Base-by-base conservation (phyloP, 164 flowering plant species). In the Tetracentron sinense region DNA sequence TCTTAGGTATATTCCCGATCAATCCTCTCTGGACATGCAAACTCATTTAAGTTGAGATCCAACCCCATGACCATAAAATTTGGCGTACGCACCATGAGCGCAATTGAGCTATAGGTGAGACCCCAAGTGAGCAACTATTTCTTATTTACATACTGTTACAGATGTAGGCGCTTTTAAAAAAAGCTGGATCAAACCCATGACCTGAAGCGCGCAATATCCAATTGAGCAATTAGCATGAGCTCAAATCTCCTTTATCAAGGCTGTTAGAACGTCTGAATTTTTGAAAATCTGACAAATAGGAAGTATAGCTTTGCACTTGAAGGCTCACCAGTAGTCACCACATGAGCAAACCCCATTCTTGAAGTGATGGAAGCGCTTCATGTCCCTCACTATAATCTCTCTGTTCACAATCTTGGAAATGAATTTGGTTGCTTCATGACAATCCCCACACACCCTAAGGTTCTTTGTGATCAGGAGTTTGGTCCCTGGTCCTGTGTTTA, bases 341-440 rank as follows among this genome's bases (percentile, higher is more conserved):
- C 73, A 73, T 26, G 69, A 73, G 60, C 72, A 73, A 10, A 42
- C 60, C 10, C 68, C 64, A 42, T 56, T 26, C 58, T 56, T 73
- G 30, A 54, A 64, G 46, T 61, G 72, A 61, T 61, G 72, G 61
- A 73, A 64, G 14, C 63, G 58, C 64, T 69, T 71, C 42, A 53
- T 35, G 35, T 71, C 69, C 57, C 78, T 71, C 47, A 64, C 66
- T 26, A 63, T 25, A 4, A 60, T 64, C 31, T 71, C 69, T 49
- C 72, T 56, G 42, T 58, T 33, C 30, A 50, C 67, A 47, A 67
- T 62, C 22, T 53, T 42, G 12, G 72, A 56, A 26, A 67, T 67
- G 56, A 66, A 67, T 42, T 70, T 74, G 28, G 58, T 66, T 49
- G 68, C 68, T 55, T 69, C 76, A 64, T 73, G 72, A 27, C 65